A percentile compares a stretch with the other conserved stretches of the same genome.
These are phyloP conservation scores for Candida qinlingensis DNA, from an alignment of 805 yeast genomes.

Conservation along the genomic window DNA sequence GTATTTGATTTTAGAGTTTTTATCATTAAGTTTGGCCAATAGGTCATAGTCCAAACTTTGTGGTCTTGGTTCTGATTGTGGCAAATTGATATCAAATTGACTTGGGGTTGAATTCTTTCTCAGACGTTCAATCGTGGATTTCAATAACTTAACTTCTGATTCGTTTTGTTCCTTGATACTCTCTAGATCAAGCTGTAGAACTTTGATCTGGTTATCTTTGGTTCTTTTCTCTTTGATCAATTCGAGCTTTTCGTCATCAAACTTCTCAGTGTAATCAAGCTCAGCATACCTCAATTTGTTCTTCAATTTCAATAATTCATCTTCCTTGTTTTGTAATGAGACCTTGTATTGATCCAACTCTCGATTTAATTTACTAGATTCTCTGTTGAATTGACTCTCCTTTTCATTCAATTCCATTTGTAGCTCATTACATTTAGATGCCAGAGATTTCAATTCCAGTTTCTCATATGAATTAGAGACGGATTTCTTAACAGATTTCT, in stretches of 20 bases:
- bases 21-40: conserved; percentile 22
- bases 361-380: conserved; percentile 17
- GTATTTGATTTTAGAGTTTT: conserved; percentile 20
- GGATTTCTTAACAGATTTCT: conserved; percentile 19
- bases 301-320: conserved; percentile 30
- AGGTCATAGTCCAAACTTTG: conserved; percentile 22
- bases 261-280: conserved; percentile 24
- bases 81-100: not conserved
- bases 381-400: conserved; percentile 16
- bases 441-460: conserved; percentile 34
- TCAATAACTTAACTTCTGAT: conserved; percentile 30
- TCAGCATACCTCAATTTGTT: conserved; percentile 30
- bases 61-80: not conserved
- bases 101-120: not conserved
- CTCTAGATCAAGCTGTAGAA: conserved; percentile 34
- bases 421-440: conserved; percentile 30
- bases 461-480: conserved; percentile 26
- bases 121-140: conserved; percentile 20
- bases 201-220: conserved; percentile 34
- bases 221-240: conserved; percentile 31
- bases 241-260: conserved; percentile 33
- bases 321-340: conserved; percentile 31
- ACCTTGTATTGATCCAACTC: conserved; percentile 20
- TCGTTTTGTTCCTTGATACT: conserved; percentile 32
- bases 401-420: conserved; percentile 24